Evolutionary conservation across 495 filamentous ascomycete genomes (phyloP).

Genomic region (Neurospora tetrasperma): DNA sequence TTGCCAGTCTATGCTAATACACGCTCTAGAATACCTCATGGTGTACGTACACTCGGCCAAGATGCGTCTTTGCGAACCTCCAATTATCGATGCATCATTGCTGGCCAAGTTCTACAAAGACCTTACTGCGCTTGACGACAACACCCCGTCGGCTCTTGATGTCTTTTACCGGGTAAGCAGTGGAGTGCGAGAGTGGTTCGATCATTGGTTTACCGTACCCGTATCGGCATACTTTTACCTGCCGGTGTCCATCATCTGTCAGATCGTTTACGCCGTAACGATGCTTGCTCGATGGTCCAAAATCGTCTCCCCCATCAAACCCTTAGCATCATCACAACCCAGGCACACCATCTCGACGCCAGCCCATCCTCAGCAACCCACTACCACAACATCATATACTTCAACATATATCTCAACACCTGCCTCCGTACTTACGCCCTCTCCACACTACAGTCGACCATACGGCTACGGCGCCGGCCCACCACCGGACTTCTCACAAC

Average conservation of each 20-base stretch:
- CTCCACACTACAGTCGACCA: neutral
- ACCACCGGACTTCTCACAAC: neutral
- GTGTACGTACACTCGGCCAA: conserved; percentile 15
- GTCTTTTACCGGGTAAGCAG: conserved; percentile 10
- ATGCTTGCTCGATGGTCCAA: conserved; percentile 19
- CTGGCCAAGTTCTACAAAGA: conserved; percentile 22
- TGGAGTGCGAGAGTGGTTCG: conserved; percentile 30
- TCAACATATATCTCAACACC: neutral
- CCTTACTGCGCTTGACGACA: conserved; percentile 20
- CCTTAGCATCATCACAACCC: neutral
- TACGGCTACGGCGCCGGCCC: neutral
- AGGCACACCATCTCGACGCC: neutral
- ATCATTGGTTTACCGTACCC: conserved; percentile 29
- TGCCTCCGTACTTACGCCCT: neutral
- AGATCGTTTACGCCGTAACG: conserved; percentile 30
- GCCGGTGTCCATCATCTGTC: conserved; percentile 24
- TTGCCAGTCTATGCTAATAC: neutral
- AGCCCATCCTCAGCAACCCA: neutral
- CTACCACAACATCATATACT: neutral
- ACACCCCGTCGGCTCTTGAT: conserved; percentile 21
- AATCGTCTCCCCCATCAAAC: neutral
- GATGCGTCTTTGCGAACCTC: conserved; percentile 24
- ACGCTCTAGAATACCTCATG: neutral
- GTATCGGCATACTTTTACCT: conserved; percentile 27
- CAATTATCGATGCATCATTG: conserved; percentile 14